Percentiles rank a stretch among this genome's conserved stretches.
These are phyloP conservation scores for Chytridium lagenaria DNA, from an alignment of 371 early-diverging fungal species.

Conservation along the genomic window DNA sequence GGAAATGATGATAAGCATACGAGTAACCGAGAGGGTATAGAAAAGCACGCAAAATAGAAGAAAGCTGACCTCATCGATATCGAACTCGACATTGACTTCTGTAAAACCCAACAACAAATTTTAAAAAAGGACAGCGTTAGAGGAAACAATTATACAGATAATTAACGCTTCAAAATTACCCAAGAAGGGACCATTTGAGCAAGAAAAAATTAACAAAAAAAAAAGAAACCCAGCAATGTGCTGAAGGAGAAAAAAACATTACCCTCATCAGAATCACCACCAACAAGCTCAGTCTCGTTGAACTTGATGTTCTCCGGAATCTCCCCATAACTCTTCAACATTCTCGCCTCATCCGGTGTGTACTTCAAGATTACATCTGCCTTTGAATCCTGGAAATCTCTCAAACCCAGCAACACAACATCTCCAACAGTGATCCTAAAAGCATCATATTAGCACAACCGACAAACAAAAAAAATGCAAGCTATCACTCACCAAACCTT, in stretches of 20 bases:
- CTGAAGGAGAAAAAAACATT: too few species aligned
- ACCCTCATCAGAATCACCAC: conserved; percentile 55
- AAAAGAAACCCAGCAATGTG: too few species aligned
- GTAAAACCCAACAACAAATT: conserved; percentile 49
- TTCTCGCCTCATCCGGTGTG: conserved; percentile 96
- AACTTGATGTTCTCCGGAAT: conserved; percentile 88
- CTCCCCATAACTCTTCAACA: conserved; percentile 94
- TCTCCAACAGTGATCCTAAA: conserved; percentile 95
- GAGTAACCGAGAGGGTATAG: too few species aligned
- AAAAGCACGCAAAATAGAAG: too few species aligned
- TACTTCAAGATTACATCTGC: conserved; percentile 98
- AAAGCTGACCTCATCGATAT: conserved; percentile 87
- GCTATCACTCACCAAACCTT: conserved; percentile 70
- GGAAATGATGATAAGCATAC: neutral
- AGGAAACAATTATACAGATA: too few species aligned
- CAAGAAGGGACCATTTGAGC: too few species aligned
- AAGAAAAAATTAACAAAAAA: conserved; percentile 18
- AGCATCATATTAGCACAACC: conserved; percentile 20
- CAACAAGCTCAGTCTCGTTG: conserved; percentile 55
- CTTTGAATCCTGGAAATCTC: conserved; percentile 97
- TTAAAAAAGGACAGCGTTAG: conserved; percentile 42
- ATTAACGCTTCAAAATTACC: too few species aligned
- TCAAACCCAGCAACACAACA: conserved; percentile 90
- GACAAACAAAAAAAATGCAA: conserved; percentile 6
- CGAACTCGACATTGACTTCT: conserved; percentile 90